These are phyloP conservation scores for Tetraselmis striata DNA, from an alignment of 139 green algal species.

Conservation along the genomic window DNA sequence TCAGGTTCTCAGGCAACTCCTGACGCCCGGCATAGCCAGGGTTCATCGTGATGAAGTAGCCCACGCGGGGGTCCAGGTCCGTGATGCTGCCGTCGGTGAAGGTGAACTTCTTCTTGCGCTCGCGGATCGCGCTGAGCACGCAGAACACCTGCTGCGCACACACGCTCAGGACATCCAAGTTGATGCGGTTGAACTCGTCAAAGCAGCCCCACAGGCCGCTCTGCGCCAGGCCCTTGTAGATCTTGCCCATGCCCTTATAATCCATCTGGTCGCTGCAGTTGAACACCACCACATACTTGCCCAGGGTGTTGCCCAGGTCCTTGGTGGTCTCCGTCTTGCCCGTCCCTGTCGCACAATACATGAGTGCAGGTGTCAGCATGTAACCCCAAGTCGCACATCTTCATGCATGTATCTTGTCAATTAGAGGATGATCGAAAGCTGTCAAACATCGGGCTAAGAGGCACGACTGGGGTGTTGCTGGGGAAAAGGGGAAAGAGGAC, in stretches of 20 bases:
- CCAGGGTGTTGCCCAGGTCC: slow-evolving; percentile 87
- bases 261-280: slow-evolving; percentile 98
- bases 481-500: no score
- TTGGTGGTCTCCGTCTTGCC: slow-evolving; percentile 98
- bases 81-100: slow-evolving; percentile 89
- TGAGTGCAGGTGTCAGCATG: background rate
- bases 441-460: no score
- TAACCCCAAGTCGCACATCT: no score
- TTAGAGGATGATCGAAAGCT: no score
- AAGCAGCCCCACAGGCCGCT: slow-evolving; percentile 93
- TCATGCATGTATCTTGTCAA: no score
- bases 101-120: slow-evolving; percentile 82
- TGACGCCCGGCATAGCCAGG: slow-evolving; percentile 87
- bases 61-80: slow-evolving; percentile 78
- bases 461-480: no score
- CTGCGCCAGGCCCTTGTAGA: slow-evolving; percentile 95
- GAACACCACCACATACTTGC: slow-evolving; percentile 97
- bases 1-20: slow-evolving; percentile 97
- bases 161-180: slow-evolving; percentile 91
- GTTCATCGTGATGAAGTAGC: slow-evolving; percentile 99
- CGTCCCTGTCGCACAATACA: slow-evolving; percentile 38
- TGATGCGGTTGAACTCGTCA: slow-evolving; percentile 99
- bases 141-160: slow-evolving; percentile 95
- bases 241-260: slow-evolving; percentile 94
- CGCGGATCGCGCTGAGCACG: slow-evolving; percentile 83